Evolutionary conservation across 1,284 basidiomycete species (phyloP).

Genomic region (Malassezia psittaci): DNA sequence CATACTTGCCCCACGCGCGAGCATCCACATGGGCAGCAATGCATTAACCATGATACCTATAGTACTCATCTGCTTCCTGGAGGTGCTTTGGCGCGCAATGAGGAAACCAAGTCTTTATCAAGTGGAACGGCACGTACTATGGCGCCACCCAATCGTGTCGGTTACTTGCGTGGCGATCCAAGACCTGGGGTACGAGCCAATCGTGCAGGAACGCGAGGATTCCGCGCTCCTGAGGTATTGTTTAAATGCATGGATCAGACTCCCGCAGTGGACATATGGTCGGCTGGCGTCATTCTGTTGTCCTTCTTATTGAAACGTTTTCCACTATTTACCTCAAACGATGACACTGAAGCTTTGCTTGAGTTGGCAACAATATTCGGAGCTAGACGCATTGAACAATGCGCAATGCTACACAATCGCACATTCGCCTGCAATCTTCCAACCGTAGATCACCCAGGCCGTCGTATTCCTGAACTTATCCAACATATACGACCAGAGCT

Average conservation of each 20-base stretch:
- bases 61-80: constrained; percentile 35
- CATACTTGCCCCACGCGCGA: constrained; percentile 32
- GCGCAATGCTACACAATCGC: constrained; percentile 68
- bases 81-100: constrained; percentile 23
- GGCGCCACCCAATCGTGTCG: constrained; percentile 40
- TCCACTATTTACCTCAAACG: constrained; percentile 84
- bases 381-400: constrained; percentile 68
- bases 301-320: constrained; percentile 88
- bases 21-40: constrained; percentile 33
- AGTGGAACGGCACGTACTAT: constrained; percentile 24
- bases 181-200: constrained; percentile 79
- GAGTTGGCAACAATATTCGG: constrained; percentile 87
- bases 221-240: constrained; percentile 90
- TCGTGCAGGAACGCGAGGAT: constrained; percentile 88
- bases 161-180: constrained; percentile 38
- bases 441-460: constrained; percentile 19
- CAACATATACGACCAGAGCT: constrained; percentile 33
- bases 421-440: constrained; percentile 41
- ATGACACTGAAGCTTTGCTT: constrained; percentile 89
- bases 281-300: constrained; percentile 79
- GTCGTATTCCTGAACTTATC: constrained; percentile 35
- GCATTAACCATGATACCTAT: constrained; percentile 32
- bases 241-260: constrained; percentile 90
- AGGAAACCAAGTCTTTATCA: constrained; percentile 46
- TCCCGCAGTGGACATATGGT: constrained; percentile 96